Percentiles rank a stretch among this genome's conserved stretches.
Conservation (phyloP, 2,329 filamentous ascomycete genomes). For the Fusarium haematococcum region DNA sequence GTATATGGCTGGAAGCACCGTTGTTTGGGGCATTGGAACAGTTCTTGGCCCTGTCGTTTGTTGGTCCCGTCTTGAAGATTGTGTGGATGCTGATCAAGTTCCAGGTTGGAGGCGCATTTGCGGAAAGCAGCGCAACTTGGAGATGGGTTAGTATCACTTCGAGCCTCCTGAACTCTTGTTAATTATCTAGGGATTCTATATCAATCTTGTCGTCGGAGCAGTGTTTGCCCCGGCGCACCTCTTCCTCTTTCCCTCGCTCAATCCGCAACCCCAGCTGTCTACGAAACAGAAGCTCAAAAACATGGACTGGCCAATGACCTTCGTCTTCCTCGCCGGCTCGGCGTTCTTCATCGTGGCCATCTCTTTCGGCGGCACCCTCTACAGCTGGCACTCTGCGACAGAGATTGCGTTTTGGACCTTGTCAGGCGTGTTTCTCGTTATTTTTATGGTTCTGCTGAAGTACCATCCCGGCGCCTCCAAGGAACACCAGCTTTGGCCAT, state of each 20-base stretch:
- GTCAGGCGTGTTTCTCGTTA: slow-evolving; percentile 53
- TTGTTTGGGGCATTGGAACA: slow-evolving; percentile 54
- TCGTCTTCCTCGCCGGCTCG: slow-evolving; percentile 56
- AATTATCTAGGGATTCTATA: slow-evolving; percentile 48
- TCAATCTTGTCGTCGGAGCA: slow-evolving; percentile 63
- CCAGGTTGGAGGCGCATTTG: slow-evolving; percentile 57
- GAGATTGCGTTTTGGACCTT: slow-evolving; percentile 59
- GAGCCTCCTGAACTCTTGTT: slow-evolving; percentile 9
- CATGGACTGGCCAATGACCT: slow-evolving; percentile 59
- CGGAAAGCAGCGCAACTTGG: slow-evolving; percentile 54
- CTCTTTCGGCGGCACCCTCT: slow-evolving; percentile 60
- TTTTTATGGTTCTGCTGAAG: slow-evolving; percentile 55
- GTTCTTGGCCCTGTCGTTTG: slow-evolving; percentile 54
- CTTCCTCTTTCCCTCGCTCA: slow-evolving; percentile 43
- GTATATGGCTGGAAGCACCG: slow-evolving; percentile 33
- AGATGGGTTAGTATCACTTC: slow-evolving; percentile 45
- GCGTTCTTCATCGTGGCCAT: slow-evolving; percentile 59
- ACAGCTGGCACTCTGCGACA: slow-evolving; percentile 55
- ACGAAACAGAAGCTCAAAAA: slow-evolving; percentile 45
- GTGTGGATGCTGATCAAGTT: background rate
- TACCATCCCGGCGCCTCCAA: slow-evolving; percentile 52
- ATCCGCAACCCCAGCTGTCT: slow-evolving; percentile 7
- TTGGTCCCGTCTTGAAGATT: background rate
- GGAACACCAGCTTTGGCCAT: slow-evolving; percentile 53
- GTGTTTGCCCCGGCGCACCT: slow-evolving; percentile 47